Evolutionary conservation across 176 grass and related monocot species (phyloP).

Genomic region (Lolium perenne): DNA sequence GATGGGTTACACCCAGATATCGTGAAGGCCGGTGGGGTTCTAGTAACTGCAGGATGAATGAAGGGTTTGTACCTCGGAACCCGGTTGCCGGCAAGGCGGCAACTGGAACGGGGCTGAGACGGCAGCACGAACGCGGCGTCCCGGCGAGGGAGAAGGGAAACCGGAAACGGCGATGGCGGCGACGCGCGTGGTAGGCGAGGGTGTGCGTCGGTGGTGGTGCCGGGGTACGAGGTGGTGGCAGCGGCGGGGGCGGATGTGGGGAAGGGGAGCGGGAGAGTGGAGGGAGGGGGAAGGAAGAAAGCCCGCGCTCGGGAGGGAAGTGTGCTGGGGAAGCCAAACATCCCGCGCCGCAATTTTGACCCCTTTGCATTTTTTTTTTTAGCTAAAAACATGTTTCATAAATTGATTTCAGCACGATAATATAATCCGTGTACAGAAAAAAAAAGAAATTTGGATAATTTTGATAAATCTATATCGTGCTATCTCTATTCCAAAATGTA

Average conservation of each 20-base stretch:
- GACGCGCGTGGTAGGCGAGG: not conserved
- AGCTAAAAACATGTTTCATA: no score
- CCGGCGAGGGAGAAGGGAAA: not conserved
- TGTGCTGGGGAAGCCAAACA: conserved; percentile 41
- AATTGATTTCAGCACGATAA: no score
- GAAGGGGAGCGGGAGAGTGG: not conserved
- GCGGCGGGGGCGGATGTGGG: not conserved
- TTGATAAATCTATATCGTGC: no score
- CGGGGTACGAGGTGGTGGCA: not conserved
- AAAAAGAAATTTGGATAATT: no score
- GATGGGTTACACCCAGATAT: not conserved
- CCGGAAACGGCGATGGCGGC: not conserved
- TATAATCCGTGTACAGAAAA: no score
- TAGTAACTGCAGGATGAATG: not conserved
- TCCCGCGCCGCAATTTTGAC: conserved; percentile 2
- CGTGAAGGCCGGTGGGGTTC: not conserved
- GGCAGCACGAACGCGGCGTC: not conserved
- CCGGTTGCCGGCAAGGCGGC: not conserved
- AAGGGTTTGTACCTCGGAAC: not conserved
- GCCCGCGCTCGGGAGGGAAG: conserved; percentile 32
- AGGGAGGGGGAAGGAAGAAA: not conserved
- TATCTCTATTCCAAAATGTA: no score
- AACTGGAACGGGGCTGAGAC: not conserved
- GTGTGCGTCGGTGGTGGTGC: not conserved
- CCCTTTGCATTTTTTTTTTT: not conserved